A percentile compares a stretch with the other conserved stretches of the same genome.
These are phyloP conservation scores for Arxiozyma heterogenica DNA, from an alignment of 1,139 yeast genomes.

Conservation along the genomic window DNA sequence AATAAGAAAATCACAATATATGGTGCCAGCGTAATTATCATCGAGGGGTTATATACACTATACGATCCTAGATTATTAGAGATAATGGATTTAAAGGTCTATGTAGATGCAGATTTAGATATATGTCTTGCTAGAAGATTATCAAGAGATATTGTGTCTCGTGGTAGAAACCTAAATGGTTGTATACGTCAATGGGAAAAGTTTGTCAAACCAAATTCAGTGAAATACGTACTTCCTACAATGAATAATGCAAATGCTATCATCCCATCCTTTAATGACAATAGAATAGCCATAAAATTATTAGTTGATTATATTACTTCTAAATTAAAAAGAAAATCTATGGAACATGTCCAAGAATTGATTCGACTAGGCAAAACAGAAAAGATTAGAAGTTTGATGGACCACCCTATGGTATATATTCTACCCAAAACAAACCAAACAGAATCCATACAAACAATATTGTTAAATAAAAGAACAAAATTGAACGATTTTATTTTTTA, in stretches of 20 bases:
- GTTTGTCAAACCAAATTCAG: constrained; percentile 90
- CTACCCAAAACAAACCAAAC: constrained; percentile 61
- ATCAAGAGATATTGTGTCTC: constrained; percentile 71
- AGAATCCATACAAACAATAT: constrained; percentile 59
- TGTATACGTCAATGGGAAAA: constrained; percentile 82
- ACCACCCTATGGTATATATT: constrained; percentile 22
- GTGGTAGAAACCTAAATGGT: constrained; percentile 79
- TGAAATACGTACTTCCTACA: constrained; percentile 64
- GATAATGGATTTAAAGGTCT: constrained; percentile 77
- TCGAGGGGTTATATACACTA: constrained; percentile 86
- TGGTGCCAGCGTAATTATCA: constrained; percentile 87
- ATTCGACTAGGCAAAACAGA: constrained; percentile 26
- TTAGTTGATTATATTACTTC: constrained; percentile 71
- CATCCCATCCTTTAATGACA: constrained; percentile 83
- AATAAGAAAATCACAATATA: constrained; percentile 65
- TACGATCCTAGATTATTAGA: constrained; percentile 60
- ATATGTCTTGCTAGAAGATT: constrained; percentile 82
- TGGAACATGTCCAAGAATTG: constrained; percentile 46
- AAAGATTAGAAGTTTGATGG: constrained; percentile 13
- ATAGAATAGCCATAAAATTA: constrained; percentile 66
- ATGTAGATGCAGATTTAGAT: constrained; percentile 90
- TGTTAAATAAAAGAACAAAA: constrained; percentile 46
- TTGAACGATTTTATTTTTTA: constrained; percentile 78
- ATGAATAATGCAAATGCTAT: constrained; percentile 75
- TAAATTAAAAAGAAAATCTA: constrained; percentile 57